phyloP scores from a whole-genome alignment of 2,329 filamentous ascomycete genomes.

The Verticillium dahliae region DNA sequence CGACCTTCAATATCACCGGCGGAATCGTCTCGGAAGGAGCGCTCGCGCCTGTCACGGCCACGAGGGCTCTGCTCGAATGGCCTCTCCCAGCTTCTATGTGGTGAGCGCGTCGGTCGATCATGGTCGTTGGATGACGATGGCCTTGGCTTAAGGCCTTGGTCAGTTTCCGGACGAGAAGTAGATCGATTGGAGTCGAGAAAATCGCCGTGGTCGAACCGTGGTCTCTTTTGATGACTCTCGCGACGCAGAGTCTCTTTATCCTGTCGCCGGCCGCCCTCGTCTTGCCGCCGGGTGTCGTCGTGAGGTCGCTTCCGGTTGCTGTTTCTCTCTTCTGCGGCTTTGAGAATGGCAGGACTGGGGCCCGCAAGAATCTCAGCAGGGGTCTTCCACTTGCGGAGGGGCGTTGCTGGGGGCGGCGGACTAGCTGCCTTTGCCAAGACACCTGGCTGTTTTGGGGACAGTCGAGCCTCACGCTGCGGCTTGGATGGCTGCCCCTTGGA shows the following conservation, averaged over 20 bases:
- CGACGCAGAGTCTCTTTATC: background rate
- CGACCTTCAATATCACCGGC: background rate
- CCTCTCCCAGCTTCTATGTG: background rate
- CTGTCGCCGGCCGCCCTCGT: background rate
- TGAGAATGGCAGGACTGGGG: background rate
- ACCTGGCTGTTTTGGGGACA: background rate
- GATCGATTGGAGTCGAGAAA: background rate
- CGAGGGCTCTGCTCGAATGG: background rate
- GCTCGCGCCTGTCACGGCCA: background rate
- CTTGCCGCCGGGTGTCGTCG: background rate
- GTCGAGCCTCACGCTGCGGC: background rate
- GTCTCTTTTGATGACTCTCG: background rate
- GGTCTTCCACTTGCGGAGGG: background rate
- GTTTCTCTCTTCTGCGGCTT: background rate
- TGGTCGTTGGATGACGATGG: background rate
- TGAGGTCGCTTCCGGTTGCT: background rate
- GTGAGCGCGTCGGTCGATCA: background rate
- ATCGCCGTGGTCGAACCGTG: background rate
- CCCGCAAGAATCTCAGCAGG: conserved; percentile 1
- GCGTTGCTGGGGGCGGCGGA: background rate
- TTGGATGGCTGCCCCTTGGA: conserved; percentile 9
- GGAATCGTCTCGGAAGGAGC: background rate
- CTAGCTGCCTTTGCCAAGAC: background rate
- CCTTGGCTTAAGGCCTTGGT: background rate
- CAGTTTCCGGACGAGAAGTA: background rate